Conservation (phyloP, 345 rosid genomes). For the Dimocarpus longan region DNA sequence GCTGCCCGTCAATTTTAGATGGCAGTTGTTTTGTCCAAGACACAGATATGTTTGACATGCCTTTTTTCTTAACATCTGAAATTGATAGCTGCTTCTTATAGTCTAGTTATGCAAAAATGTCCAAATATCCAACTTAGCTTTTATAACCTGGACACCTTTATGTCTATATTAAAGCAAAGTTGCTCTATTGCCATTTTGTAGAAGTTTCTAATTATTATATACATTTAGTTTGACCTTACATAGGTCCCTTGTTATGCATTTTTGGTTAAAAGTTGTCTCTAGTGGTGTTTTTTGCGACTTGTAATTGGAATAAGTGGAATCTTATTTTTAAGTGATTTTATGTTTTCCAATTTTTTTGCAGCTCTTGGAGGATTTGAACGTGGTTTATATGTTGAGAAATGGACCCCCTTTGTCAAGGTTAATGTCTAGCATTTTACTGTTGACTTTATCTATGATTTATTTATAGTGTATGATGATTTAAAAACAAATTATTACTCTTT, state of each 20-base stretch:
- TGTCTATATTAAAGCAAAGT: slow-evolving; percentile 2
- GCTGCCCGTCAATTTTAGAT: neutral
- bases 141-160: neutral
- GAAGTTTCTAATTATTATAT: neutral
- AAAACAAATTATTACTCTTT: neutral
- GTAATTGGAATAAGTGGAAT: slow-evolving; percentile 6
- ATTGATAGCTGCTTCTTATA: neutral
- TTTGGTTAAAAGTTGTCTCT: neutral
- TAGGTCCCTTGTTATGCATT: slow-evolving; percentile 14
- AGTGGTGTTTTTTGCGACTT: neutral
- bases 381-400: slow-evolving; percentile 91
- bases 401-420: slow-evolving; percentile 92
- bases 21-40: neutral
- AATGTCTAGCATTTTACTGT: slow-evolving; percentile 11
- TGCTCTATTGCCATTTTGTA: neutral
- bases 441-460: slow-evolving; percentile 7
- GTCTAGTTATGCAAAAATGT: neutral
- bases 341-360: slow-evolving; percentile 27
- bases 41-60: neutral
- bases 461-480: neutral
- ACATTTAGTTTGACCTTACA: neutral
- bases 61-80: neutral
- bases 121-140: neutral
- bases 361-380: slow-evolving; percentile 85
- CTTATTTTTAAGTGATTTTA: neutral